Evolutionary conservation across 805 yeast species (phyloP), one percentile per base, ranked within the genome.

Genomic region (Grigorovia humatica): DNA sequence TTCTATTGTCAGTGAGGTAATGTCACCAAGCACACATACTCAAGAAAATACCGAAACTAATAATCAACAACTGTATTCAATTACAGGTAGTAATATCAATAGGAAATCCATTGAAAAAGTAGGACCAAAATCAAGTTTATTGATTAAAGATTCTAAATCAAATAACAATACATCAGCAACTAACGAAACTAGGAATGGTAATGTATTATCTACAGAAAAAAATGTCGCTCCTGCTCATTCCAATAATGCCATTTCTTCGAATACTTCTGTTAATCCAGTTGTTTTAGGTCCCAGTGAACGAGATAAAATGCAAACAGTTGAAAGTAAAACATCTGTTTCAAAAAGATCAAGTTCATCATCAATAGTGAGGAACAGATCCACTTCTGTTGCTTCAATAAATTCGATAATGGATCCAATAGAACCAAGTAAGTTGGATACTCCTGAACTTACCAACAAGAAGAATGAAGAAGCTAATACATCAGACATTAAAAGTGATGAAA

Each of bases 1-100:
- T 15, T 64, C 68, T 2, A 57, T 62, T 6, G 60, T 59, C 2
- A 63, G 67, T 51, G 67, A 62, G 18, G 62, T 61, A 8, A 56
- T 63, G 62, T 65, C 69, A 4, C 66, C 68, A 9, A 59, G 61
- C 47, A 59, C 63, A 4, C 53, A 63, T 4, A 47, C 52, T 1
- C 46, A 23, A 38, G 42, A 38, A 13, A 38, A 15, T 38, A 38
- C 12, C 13, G 17, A 38, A 38, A 12, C 42, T 12, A 38, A 32
- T 13, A 9, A 32, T 11, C 38, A 32, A 2, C 38, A 32, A 11
- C 4, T 32, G 11, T 9, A 32, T 32, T 5, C 38, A 11, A 32
- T 13, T 32, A 11, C 15, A 32, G 38, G 9, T 5, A 32, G 6
- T 23, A 23, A 32, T 2, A 32, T 32, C 15, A 32, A 32, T 11